A percentile compares a stretch with the other conserved stretches of the same genome.
phyloP scores from a whole-genome alignment of 2,329 filamentous ascomycete genomes.

The Daldinia sp. region DNA sequence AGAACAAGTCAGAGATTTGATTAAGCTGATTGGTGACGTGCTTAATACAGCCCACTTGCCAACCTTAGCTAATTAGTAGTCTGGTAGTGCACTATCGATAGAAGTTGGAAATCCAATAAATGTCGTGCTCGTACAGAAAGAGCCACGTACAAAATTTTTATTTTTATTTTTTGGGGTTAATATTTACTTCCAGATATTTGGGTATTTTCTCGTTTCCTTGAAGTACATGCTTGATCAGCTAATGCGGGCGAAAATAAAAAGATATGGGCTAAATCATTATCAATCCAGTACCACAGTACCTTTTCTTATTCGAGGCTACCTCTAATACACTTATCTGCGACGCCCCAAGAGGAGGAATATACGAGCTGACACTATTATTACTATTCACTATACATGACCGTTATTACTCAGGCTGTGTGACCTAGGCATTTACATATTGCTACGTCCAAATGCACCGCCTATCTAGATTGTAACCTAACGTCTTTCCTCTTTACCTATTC shows the following conservation, averaged over 20 bases:
- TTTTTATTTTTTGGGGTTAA: neutral
- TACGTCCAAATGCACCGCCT: slow-evolving; percentile 17
- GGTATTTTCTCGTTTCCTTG: too few species aligned
- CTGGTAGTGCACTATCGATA: slow-evolving; percentile 8
- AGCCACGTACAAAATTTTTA: neutral
- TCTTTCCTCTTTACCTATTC: slow-evolving; percentile 1
- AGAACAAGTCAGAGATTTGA: slow-evolving; percentile 26
- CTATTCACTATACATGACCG: slow-evolving; percentile 6
- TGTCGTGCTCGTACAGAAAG: slow-evolving; percentile 2
- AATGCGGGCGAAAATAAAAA: neutral
- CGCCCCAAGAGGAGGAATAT: slow-evolving; percentile 18
- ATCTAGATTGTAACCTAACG: slow-evolving; percentile 13
- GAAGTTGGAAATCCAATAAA: slow-evolving; percentile 4
- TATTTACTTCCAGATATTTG: too few species aligned
- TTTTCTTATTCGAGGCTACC: neutral
- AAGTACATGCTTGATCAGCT: too few species aligned
- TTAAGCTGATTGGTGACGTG: slow-evolving; percentile 33
- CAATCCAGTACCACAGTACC: neutral
- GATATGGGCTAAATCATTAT: too few species aligned
- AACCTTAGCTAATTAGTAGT: slow-evolving; percentile 19
- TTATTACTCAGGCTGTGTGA: slow-evolving; percentile 22
- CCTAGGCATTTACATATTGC: slow-evolving; percentile 18
- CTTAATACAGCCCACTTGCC: slow-evolving; percentile 20
- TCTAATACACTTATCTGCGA: slow-evolving; percentile 8
- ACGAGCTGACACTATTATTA: slow-evolving; percentile 31